Evolutionary conservation across 2,329 filamentous ascomycete genomes (phyloP).

Genomic region (Tolypocladium pustulatum): DNA sequence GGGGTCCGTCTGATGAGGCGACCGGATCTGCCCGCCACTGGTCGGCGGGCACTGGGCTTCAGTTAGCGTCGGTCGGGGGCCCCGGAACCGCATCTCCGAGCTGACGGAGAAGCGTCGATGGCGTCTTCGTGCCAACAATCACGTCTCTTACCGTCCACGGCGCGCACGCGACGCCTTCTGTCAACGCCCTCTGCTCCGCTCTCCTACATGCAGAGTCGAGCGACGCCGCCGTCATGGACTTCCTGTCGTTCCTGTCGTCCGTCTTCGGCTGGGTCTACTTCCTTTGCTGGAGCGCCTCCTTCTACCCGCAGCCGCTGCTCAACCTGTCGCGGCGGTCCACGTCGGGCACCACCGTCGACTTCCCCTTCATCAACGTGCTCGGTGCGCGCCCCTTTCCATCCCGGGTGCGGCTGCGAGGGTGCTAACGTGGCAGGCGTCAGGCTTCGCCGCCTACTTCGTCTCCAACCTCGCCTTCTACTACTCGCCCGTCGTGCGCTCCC

Average conservation of each 20-base stretch:
- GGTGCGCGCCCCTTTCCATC: constrained; percentile 25
- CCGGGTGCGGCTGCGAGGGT: not conserved
- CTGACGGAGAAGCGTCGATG: too few relatives aligned
- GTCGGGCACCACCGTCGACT: constrained; percentile 77
- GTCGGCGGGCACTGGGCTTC: too few relatives aligned
- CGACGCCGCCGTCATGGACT: constrained; percentile 8
- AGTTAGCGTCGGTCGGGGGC: too few relatives aligned
- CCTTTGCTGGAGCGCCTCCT: constrained; percentile 72
- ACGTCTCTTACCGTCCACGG: too few relatives aligned
- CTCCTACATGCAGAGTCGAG: not conserved
- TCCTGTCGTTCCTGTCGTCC: constrained; percentile 40
- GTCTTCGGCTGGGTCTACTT: constrained; percentile 69
- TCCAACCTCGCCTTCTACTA: constrained; percentile 70
- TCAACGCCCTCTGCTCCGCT: not conserved
- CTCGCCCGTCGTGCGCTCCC: constrained; percentile 62
- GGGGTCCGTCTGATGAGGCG: too few relatives aligned
- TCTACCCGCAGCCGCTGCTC: constrained; percentile 81
- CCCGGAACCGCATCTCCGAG: not conserved
- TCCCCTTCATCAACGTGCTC: constrained; percentile 62
- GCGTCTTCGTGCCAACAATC: too few relatives aligned
- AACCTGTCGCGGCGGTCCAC: constrained; percentile 73
- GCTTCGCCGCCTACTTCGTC: constrained; percentile 65
- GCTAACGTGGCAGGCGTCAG: constrained; percentile 19
- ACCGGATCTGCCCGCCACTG: too few relatives aligned
- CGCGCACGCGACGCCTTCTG: not conserved